phyloP scores from a whole-genome alignment of 2,329 filamentous ascomycete species.

The Aspergillus unguis region DNA sequence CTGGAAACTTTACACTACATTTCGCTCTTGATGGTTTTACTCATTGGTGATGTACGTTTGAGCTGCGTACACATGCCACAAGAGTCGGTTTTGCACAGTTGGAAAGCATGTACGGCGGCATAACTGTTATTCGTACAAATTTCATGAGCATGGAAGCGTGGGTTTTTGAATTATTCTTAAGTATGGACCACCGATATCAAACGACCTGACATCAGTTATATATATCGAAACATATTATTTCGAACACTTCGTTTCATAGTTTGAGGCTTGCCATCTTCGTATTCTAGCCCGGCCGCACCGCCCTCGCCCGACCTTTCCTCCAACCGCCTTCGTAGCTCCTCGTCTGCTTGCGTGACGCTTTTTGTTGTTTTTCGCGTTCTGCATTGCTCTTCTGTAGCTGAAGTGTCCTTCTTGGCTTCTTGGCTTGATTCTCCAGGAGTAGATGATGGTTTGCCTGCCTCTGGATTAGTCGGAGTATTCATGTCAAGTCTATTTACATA shows the following conservation, averaged over 20 bases:
- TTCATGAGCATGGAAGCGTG: background rate
- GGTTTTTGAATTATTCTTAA: background rate
- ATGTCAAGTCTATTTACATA: background rate
- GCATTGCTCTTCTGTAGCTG: conserved; percentile 3
- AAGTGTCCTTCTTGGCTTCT: too few relatives aligned
- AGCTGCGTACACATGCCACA: background rate
- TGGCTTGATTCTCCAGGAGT: too few relatives aligned
- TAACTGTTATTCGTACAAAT: background rate
- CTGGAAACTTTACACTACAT: too few relatives aligned
- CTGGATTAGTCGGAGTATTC: too few relatives aligned
- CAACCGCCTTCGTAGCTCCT: conserved; percentile 63
- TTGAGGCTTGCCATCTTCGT: conserved; percentile 69
- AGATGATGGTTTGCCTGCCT: too few relatives aligned
- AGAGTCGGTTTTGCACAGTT: background rate
- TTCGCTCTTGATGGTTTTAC: too few relatives aligned
- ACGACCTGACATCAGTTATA: conserved; percentile 34
- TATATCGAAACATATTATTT: conserved; percentile 74
- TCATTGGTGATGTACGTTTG: background rate
- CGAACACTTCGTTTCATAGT: conserved; percentile 71
- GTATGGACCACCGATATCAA: background rate
- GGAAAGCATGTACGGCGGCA: background rate
- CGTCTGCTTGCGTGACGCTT: conserved; percentile 62
- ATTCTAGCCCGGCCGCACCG: conserved; percentile 68
- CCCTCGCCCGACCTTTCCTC: conserved; percentile 67
- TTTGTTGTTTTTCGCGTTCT: conserved; percentile 43